These are phyloP conservation scores for Micractinium sp. DNA, from an alignment of 139 green algal genomes.

Conservation along the genomic window DNA sequence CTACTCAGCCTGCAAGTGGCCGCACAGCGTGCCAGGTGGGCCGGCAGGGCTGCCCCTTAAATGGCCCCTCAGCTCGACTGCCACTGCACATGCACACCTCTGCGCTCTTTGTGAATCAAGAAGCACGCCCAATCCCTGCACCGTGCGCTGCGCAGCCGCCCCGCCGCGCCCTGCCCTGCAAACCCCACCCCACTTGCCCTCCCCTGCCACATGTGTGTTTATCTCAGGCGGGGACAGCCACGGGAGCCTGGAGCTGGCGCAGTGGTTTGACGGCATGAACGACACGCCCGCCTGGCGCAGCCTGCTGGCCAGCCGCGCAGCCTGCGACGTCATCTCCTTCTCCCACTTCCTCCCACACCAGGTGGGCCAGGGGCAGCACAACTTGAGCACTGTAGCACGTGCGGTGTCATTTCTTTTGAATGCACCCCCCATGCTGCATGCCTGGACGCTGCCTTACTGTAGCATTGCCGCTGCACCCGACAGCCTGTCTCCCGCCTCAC, in stretches of 20 bases:
- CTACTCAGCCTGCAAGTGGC: conserved; percentile 49
- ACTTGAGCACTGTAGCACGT: too few species aligned
- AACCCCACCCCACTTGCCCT: not conserved
- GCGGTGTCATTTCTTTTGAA: too few species aligned
- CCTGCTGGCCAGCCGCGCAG: not conserved
- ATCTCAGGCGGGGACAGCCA: conserved; percentile 17
- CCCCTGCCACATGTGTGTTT: not conserved
- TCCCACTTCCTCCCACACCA: conserved; percentile 77
- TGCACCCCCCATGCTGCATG: not conserved
- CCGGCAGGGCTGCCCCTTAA: not conserved
- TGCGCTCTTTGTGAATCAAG: not conserved
- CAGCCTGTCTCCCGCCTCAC: not conserved
- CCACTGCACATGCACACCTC: not conserved
- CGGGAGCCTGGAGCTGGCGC: conserved; percentile 39
- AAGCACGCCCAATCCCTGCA: not conserved
- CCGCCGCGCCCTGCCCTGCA: not conserved
- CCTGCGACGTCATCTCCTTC: conserved; percentile 66
- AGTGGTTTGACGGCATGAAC: conserved; percentile 60
- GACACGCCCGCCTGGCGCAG: conserved; percentile 12
- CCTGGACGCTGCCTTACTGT: not conserved
- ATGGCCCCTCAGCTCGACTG: not conserved
- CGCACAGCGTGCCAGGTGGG: not conserved
- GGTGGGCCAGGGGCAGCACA: not conserved
- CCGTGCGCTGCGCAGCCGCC: too few species aligned
- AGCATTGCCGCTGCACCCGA: not conserved